Evolutionary conservation across 1,284 basidiomycete species (phyloP), one percentile per base, ranked within the genome.

Genomic region (Marasmius tenuissimus): DNA sequence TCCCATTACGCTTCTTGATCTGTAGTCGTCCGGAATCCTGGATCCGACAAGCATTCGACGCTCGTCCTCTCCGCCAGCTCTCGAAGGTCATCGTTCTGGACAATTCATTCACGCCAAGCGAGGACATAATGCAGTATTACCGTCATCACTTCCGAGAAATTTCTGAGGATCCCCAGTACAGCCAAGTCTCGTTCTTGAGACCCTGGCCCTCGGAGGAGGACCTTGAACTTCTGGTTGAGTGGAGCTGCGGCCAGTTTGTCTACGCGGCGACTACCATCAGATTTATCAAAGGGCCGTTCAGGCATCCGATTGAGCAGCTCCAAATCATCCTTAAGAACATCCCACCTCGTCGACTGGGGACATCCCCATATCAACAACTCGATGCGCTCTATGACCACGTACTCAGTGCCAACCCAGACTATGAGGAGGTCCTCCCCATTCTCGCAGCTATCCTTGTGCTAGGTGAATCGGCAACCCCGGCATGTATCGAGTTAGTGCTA

Each of bases 301-400:
- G 22, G 10, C 22, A 53, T 39, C 63, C 63, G 2, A 18, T 45
- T 12, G 56, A 53, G 35, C 63, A 52, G 40, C 51, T 64, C 33
- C 11, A 56, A 27, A 18, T 59, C 4, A 47, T 64, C 18, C 52
- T 64, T 9, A 20, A 35, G 8, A 20, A 27, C 27, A 27, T 27
- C 49, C 27, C 8, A 27, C 7, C n/a, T 11, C 18, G 11, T 22
- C n/a, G 35, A 59, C 48, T 14, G 33, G 39, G n/a, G 51, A 55
- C 18, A 10, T 51, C 52, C 38, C 53, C 56, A 18, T 59, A 52
- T 59, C 20, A 22, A 16, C 52, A 64, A 9, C 60, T 62, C 10
- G 63, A 64, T 56, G 53, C 42, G 42, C 50, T 64, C 7, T 64
- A 64, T 27, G 50, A 48, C 5, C 60, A 62, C 38, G 59, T 64